Evolutionary conservation across 164 flowering plant genomes (phyloP).

Genomic region (Brasenia schreberi): DNA sequence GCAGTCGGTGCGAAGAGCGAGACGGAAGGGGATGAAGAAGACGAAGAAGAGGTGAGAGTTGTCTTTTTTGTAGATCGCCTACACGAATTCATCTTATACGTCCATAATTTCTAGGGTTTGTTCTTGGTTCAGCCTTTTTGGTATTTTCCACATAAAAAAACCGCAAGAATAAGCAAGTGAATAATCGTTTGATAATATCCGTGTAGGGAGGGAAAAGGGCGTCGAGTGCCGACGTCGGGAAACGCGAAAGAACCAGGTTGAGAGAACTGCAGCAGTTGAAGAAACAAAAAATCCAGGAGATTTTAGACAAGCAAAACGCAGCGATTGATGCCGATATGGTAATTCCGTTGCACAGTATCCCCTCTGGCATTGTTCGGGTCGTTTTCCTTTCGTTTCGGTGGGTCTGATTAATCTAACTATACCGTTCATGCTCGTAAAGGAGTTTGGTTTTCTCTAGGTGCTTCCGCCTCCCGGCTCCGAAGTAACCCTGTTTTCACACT

Average conservation of each 20-base stretch:
- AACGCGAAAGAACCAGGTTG: conserved; percentile 73
- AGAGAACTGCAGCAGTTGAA: conserved; percentile 73
- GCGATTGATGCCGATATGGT: conserved; percentile 95
- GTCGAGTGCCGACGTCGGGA: conserved; percentile 32
- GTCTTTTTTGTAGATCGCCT: too few relatives aligned
- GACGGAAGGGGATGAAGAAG: conserved; percentile 32
- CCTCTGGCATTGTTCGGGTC: too few relatives aligned
- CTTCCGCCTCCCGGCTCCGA: too few relatives aligned
- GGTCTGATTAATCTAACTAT: too few relatives aligned
- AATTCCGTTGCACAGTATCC: background rate
- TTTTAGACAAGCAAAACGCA: conserved; percentile 80
- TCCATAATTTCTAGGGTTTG: background rate
- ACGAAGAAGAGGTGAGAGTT: conserved; percentile 2
- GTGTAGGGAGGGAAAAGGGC: conserved; percentile 31
- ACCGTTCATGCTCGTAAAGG: too few relatives aligned
- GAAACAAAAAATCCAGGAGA: conserved; percentile 82
- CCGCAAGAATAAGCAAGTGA: background rate
- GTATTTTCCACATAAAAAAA: background rate
- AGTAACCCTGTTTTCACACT: too few relatives aligned
- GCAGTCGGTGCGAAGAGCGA: conserved; percentile 16
- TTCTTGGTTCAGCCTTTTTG: background rate
- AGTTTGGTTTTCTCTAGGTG: too few relatives aligned
- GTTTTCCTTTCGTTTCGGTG: too few relatives aligned
- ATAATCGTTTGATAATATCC: background rate
- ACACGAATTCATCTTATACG: background rate